Evolutionary conservation across 106 monocot genomes (phyloP).

Genomic region (Hemerocallis citrina): DNA sequence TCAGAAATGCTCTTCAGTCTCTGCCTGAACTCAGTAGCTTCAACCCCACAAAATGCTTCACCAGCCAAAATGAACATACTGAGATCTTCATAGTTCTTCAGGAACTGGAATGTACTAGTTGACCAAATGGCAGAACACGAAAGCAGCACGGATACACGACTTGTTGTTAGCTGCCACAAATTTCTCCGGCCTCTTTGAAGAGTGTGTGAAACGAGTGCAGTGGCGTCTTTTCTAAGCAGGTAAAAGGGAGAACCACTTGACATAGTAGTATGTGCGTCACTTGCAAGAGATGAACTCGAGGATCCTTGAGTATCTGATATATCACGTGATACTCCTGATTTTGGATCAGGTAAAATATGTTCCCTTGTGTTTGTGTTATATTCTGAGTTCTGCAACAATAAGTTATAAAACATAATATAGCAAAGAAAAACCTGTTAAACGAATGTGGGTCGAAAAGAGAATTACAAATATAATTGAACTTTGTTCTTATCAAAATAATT

Average conservation of each 20-base stretch:
- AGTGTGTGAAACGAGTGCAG: constrained; percentile 58
- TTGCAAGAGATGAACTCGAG: constrained; percentile 17
- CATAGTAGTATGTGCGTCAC: constrained; percentile 18
- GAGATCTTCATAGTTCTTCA: constrained; percentile 94
- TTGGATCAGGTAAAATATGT: constrained; percentile 12
- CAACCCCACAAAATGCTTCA: constrained; percentile 84
- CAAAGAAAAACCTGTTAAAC: not conserved
- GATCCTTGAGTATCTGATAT: constrained; percentile 12
- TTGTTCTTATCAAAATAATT: no score
- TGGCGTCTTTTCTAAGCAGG: constrained; percentile 77
- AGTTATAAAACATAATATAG: not conserved
- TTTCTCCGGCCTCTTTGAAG: constrained; percentile 78
- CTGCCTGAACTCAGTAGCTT: constrained; percentile 86
- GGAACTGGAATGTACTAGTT: constrained; percentile 85
- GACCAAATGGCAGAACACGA: constrained; percentile 76
- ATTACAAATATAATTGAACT: no score
- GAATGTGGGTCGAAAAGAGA: no score
- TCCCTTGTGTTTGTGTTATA: constrained; percentile 8
- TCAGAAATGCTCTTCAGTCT: constrained; percentile 70
- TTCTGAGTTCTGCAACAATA: constrained; percentile 34
- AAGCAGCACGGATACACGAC: constrained; percentile 89
- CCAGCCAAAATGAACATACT: constrained; percentile 88
- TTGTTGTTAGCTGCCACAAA: constrained; percentile 89
- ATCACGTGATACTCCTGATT: constrained; percentile 8
- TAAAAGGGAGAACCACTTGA: constrained; percentile 59